A percentile compares a stretch with the other conserved stretches of the same genome.
Evolutionary conservation across 345 rosid species (phyloP).

Genomic region (Schrenkiella parvula): DNA sequence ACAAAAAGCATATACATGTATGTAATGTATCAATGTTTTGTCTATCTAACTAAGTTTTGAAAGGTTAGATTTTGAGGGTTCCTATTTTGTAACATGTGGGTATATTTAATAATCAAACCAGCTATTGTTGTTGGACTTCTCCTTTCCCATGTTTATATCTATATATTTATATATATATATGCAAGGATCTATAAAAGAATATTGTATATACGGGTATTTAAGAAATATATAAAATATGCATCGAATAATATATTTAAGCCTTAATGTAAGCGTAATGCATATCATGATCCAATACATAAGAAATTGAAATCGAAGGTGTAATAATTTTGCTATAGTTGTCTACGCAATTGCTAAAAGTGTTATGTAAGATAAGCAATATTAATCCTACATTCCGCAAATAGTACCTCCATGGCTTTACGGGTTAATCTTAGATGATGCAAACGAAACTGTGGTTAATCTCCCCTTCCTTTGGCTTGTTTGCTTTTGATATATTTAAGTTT

Average conservation of each 20-base stretch:
- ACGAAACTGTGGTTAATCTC: background rate
- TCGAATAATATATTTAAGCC: background rate
- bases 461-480: background rate
- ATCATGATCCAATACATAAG: background rate
- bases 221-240: background rate
- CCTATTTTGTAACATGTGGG: background rate
- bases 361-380: background rate
- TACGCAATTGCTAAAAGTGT: background rate
- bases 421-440: no score
- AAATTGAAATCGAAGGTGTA: background rate
- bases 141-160: background rate
- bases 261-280: background rate
- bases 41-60: conserved; percentile 1
- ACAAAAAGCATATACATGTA: background rate
- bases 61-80: background rate
- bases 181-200: background rate
- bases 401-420: no score
- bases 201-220: background rate
- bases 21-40: background rate
- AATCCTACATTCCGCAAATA: background rate
- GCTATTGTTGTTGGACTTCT: background rate
- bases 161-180: background rate
- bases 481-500: background rate
- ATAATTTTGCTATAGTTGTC: background rate
- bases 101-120: background rate